Base-by-base conservation (phyloP, 2,329 filamentous ascomycete genomes). In the Metarhizium guizhouense region DNA sequence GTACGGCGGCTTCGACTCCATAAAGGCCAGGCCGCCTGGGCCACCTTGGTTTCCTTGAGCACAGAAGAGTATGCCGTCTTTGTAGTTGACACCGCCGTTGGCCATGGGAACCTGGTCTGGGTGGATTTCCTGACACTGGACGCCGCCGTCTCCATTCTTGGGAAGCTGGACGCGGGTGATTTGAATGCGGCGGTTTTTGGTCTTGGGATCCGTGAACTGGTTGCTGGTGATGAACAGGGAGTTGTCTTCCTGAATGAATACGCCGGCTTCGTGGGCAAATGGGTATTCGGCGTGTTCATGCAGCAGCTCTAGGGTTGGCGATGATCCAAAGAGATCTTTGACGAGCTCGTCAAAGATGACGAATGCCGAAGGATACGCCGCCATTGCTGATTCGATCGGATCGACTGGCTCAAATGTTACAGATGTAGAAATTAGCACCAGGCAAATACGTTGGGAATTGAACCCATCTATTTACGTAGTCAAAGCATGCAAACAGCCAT, bases 21-120 rank as follows among this genome's bases (percentile, higher is more conserved):
- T 72, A 2, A 58, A 62, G 6, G 66, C 64, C 4, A 74, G 61
- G 0, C 70, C 67, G 4, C 68, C 64, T 0, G 59, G 29, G 1
- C 14, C 52, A 1, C 58, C 55, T 43, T 58, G 18, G 2, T 65
- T 60, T 4, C 75, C 74, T 52, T 76, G 74, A 0, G 70, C 67
- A 57, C 74, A 76, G 53, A 76, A 71, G 6, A 76, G 62, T 4
- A 76, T 54, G 10, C 69, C 64, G 8, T 68, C 66, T 1, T 66
- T 60, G 63, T 76, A 76, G 55, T 78, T 79, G 42, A 77, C 70
- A 6, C 74, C 77, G 20, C 77, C 77, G 51, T 80, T 80, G 6
- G 70, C 73, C 74, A 79, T 77, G 2, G 65, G 63, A 0, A 76
- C 65, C 2, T 64, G 61, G 0, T 63, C 65, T 0, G 62, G 58